These are phyloP conservation scores for Phytophthora sp. DNA, from an alignment of 352 stramenopile species.

Conservation along the genomic window DNA sequence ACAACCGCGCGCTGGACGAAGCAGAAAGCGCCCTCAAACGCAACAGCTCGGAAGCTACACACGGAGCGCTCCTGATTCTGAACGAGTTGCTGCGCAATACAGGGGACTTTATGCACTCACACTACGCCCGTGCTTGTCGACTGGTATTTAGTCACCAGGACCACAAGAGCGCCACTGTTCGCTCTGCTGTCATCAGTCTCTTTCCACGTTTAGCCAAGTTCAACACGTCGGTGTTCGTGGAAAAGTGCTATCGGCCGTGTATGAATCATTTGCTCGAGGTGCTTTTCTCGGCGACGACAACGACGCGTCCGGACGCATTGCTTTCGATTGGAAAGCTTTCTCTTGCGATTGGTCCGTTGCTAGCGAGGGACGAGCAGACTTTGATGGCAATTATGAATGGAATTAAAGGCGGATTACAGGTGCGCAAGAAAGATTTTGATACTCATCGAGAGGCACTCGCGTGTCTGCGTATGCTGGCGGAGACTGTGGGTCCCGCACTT, in stretches of 20 bases:
- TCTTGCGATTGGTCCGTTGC: conserved; percentile 74
- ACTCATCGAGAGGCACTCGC: conserved; percentile 85
- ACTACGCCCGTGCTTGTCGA: conserved; percentile 77
- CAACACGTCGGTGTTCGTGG: conserved; percentile 86
- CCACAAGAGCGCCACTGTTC: conserved; percentile 81
- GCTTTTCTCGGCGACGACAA: conserved; percentile 78
- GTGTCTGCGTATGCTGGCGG: conserved; percentile 83
- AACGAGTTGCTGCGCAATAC: conserved; percentile 89
- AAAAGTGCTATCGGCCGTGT: conserved; percentile 82
- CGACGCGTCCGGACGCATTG: conserved; percentile 77
- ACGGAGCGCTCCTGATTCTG: conserved; percentile 83
- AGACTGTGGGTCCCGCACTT: conserved; percentile 73
- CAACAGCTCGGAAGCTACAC: conserved; percentile 80
- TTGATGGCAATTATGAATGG: conserved; percentile 86
- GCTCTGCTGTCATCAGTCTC: conserved; percentile 84
- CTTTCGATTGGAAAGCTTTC: conserved; percentile 88
- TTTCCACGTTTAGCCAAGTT: conserved; percentile 89
- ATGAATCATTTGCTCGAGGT: conserved; percentile 89
- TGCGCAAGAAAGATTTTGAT: conserved; percentile 85
- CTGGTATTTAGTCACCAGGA: conserved; percentile 81
- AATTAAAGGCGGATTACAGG: conserved; percentile 86
- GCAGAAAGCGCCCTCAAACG: conserved; percentile 73
- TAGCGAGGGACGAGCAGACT: conserved; percentile 81
- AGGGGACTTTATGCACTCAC: conserved; percentile 89
- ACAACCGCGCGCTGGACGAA: conserved; percentile 80